Percentiles rank a stretch among this genome's conserved stretches.
Evolutionary conservation across 2,329 filamentous ascomycete genomes (phyloP).

Genomic region (Fusarium albidum): DNA sequence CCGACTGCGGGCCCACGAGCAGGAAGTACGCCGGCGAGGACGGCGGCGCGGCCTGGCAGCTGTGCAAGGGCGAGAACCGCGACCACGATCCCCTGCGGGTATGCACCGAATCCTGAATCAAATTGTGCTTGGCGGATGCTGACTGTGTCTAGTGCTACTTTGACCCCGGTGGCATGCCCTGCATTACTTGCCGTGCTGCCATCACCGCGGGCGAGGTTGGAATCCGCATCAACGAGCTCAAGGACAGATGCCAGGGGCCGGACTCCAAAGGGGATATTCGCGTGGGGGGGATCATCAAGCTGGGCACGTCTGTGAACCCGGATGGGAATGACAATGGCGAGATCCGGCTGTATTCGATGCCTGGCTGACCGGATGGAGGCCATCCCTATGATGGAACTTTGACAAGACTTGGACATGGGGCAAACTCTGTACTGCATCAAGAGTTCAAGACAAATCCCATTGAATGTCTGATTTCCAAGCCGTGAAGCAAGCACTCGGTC

Average conservation of each 20-base stretch:
- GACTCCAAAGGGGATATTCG: constrained; percentile 1
- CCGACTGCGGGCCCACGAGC: background rate
- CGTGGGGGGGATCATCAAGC: constrained; percentile 1
- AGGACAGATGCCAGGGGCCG: background rate
- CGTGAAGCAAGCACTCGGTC: too few relatives aligned
- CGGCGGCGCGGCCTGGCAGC: background rate
- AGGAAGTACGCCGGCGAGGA: background rate
- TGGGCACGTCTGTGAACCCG: background rate
- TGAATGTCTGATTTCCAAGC: too few relatives aligned
- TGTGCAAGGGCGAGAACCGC: background rate
- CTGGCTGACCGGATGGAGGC: background rate
- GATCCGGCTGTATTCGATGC: constrained; percentile 1
- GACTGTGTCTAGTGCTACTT: background rate
- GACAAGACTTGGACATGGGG: too few relatives aligned
- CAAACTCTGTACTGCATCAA: too few relatives aligned
- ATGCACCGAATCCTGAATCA: background rate
- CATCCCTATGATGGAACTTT: too few relatives aligned
- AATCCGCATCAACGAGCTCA: background rate
- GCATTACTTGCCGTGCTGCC: background rate
- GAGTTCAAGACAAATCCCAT: too few relatives aligned
- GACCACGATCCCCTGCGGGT: background rate
- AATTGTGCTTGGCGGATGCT: background rate
- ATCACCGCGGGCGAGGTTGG: background rate
- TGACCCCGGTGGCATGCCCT: background rate
- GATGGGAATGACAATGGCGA: background rate